These are phyloP conservation scores for Ehretia macrophylla DNA, from an alignment of 257 asterid genomes.

Conservation along the genomic window DNA sequence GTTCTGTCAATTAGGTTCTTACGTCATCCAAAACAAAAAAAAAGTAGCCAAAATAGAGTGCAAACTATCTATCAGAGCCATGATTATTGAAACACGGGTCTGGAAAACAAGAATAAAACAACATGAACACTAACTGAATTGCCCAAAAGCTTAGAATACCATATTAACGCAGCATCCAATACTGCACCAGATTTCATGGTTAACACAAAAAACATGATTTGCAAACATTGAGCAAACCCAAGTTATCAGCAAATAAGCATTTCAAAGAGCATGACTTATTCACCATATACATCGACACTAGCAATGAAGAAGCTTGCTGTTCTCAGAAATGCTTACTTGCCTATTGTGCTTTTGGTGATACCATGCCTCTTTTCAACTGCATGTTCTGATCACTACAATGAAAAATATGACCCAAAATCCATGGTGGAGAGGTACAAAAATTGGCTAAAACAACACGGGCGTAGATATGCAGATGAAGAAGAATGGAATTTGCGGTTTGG, in stretches of 20 bases:
- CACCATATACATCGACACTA: background rate
- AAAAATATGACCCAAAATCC: conserved; percentile 2
- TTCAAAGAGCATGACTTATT: background rate
- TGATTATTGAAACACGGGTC: background rate
- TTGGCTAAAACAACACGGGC: conserved; percentile 41
- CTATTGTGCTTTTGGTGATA: conserved; percentile 21
- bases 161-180: background rate
- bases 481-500: conserved; percentile 59
- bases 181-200: background rate
- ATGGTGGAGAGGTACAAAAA: conserved; percentile 33
- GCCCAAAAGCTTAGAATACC: background rate
- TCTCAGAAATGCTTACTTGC: conserved; percentile 7
- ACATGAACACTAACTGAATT: conserved; percentile 2
- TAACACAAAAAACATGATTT: background rate
- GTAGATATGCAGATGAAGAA: conserved; percentile 25
- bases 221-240: background rate
- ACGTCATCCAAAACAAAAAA: no score
- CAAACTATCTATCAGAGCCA: no score
- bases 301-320: conserved; percentile 24
- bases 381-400: background rate
- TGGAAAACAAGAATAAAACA: background rate
- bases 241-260: background rate
- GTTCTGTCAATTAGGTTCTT: no score
- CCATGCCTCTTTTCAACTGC: conserved; percentile 26
- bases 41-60: background rate